Conservation (phyloP, 2,329 filamentous ascomycete genomes). For the Teratosphaeriaceae sp. region DNA sequence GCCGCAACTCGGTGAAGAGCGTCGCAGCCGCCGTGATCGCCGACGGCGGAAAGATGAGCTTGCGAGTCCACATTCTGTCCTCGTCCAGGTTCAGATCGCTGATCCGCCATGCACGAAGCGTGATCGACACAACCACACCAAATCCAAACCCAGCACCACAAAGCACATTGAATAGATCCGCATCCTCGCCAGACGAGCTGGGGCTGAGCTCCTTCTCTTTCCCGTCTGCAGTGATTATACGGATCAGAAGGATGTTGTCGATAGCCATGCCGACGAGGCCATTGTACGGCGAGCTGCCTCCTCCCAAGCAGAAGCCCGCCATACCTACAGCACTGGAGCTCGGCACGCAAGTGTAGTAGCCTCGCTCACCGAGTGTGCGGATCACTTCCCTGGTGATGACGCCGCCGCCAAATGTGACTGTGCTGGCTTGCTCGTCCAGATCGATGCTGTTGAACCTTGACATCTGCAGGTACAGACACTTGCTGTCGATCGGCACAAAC, state of each 20-base stretch:
- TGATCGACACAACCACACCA: not conserved
- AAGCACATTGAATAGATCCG: not conserved
- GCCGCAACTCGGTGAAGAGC: not conserved
- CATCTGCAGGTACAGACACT: not conserved
- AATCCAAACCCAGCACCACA: conserved; percentile 4
- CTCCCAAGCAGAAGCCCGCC: not conserved
- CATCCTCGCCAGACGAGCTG: not conserved
- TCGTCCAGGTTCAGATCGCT: not conserved
- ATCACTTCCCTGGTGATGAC: not conserved
- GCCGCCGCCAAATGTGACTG: not conserved
- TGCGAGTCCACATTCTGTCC: conserved; percentile 1
- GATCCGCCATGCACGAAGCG: not conserved
- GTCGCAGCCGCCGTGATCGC: not conserved
- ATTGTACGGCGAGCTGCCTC: conserved; percentile 4
- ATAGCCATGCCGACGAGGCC: conserved; percentile 1
- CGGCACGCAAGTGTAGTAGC: conserved; percentile 4
- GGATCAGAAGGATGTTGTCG: conserved; percentile 1
- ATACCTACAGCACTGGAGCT: conserved; percentile 5
- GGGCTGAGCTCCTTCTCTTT: not conserved
- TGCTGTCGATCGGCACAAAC: not conserved
- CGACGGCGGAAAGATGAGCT: not conserved
- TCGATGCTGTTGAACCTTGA: not conserved
- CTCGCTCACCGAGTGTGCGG: not conserved
- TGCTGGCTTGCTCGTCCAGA: not conserved
- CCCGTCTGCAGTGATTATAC: not conserved